Conservation (phyloP, 2,329 filamentous ascomycete species). For the Pseudogymnoascus sp. region DNA sequence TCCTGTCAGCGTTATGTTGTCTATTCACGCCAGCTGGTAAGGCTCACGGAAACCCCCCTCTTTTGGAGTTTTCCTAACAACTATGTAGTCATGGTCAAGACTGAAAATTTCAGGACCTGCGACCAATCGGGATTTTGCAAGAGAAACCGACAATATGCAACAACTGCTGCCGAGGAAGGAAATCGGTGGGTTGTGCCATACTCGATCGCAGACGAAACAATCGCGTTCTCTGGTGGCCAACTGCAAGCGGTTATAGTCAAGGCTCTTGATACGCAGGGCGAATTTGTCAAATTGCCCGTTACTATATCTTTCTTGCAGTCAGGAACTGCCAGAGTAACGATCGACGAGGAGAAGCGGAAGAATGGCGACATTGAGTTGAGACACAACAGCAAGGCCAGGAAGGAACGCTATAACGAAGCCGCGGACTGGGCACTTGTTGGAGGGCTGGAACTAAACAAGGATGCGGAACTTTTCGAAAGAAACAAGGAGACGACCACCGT, state of each 20-base stretch:
- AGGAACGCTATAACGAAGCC: conserved; percentile 91
- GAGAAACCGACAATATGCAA: conserved; percentile 84
- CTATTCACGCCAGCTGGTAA: conserved; percentile 58
- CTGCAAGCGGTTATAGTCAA: conserved; percentile 78
- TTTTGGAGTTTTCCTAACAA: conserved; percentile 12
- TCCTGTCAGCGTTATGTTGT: conserved; percentile 50
- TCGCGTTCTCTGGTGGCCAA: conserved; percentile 70
- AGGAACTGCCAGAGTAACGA: conserved; percentile 73
- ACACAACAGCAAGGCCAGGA: conserved; percentile 73
- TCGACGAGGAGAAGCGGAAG: conserved; percentile 86
- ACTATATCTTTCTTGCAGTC: conserved; percentile 84
- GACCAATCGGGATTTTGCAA: conserved; percentile 95
- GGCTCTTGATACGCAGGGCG: conserved; percentile 54
- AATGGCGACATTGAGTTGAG: conserved; percentile 84
- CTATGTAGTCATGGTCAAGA: conserved; percentile 69
- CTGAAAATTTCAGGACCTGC: conserved; percentile 96
- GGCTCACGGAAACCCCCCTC: not conserved
- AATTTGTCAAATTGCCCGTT: conserved; percentile 71
- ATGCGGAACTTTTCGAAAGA: conserved; percentile 59
- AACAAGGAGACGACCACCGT: conserved; percentile 63
- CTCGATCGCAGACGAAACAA: conserved; percentile 59
- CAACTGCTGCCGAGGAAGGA: conserved; percentile 57
- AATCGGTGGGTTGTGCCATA: conserved; percentile 71
- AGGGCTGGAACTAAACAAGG: conserved; percentile 62
- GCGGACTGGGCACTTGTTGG: conserved; percentile 81